Percentiles rank a stretch among this genome's conserved stretches.
Evolutionary conservation across 2,329 filamentous ascomycete genomes (phyloP).

Genomic region (Rhinocladiella mackenziei): DNA sequence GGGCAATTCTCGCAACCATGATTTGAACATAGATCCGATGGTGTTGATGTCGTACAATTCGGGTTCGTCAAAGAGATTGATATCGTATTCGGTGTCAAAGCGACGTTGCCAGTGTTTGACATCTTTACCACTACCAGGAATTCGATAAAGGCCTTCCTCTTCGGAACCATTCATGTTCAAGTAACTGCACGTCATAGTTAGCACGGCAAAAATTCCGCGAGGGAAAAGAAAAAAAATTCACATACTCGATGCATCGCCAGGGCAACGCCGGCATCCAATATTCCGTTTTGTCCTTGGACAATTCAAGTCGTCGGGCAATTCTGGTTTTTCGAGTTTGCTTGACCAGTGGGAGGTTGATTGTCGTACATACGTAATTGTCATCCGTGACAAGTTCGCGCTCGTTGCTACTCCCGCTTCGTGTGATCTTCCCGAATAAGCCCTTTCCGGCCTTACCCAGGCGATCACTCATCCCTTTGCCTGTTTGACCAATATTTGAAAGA

Average conservation of each 20-base stretch:
- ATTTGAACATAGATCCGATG: conserved; percentile 92
- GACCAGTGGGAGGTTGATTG: conserved; percentile 80
- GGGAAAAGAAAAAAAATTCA: conserved; percentile 22
- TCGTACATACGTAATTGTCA: conserved; percentile 76
- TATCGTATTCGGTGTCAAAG: conserved; percentile 82
- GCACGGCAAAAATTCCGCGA: conserved; percentile 12
- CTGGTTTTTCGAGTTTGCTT: conserved; percentile 87
- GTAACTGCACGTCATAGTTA: conserved; percentile 53
- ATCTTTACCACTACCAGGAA: conserved; percentile 83
- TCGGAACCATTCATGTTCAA: conserved; percentile 92
- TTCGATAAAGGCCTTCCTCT: conserved; percentile 86
- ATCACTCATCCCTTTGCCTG: conserved; percentile 70
- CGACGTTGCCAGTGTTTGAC: conserved; percentile 90
- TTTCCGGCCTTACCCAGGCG: conserved; percentile 69
- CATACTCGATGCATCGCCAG: conserved; percentile 85
- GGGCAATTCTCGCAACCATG: conserved; percentile 90
- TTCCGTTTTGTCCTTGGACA: conserved; percentile 90
- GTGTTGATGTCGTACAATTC: conserved; percentile 96
- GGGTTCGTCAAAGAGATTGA: conserved; percentile 81
- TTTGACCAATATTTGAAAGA: conserved; percentile 68
- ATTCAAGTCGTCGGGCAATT: conserved; percentile 83
- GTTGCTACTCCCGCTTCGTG: conserved; percentile 65
- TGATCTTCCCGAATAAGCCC: conserved; percentile 74
- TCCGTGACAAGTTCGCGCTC: conserved; percentile 67
- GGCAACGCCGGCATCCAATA: conserved; percentile 98